Conservation (phyloP, 1,284 basidiomycete genomes). For the Ceratobasidium theobromae region DNA sequence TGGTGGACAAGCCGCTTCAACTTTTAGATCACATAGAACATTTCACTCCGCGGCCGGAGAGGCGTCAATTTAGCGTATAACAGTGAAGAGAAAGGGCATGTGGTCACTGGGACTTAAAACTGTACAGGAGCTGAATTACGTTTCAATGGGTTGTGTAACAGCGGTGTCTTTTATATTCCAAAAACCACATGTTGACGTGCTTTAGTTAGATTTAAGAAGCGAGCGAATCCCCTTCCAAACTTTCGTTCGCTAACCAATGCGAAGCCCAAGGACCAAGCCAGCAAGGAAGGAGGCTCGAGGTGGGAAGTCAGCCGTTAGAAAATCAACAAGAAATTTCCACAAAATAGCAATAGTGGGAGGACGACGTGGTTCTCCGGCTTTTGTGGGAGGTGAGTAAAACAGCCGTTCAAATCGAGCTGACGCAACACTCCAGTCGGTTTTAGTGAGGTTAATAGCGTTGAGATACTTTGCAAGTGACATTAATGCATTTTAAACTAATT, state of each 20-base stretch:
- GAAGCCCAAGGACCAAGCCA: conserved; percentile 67
- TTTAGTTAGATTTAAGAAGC: no score
- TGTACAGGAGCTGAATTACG: no score
- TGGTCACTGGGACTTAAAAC: no score
- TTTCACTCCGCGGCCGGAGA: no score
- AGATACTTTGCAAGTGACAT: conserved; percentile 61
- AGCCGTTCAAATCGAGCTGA: conserved; percentile 64
- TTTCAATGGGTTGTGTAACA: no score
- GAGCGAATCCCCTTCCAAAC: neutral
- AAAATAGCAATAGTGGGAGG: conserved; percentile 66
- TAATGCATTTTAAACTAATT: conserved; percentile 5
- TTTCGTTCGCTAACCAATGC: conserved; percentile 56
- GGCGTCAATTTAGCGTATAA: no score
- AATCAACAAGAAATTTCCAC: conserved; percentile 76
- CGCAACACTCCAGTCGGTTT: conserved; percentile 75
- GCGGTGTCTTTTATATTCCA: no score
- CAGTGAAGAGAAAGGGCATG: no score
- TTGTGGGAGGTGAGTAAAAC: conserved; percentile 64
- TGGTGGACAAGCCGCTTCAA: no score
- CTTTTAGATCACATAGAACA: no score
- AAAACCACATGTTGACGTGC: no score
- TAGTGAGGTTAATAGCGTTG: conserved; percentile 65
- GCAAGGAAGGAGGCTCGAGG: conserved; percentile 74
- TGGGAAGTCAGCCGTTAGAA: conserved; percentile 92
- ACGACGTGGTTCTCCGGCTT: conserved; percentile 47